Evolutionary conservation across 176 grass and related monocot genomes (phyloP).

Genomic region (Otatea glauca): DNA sequence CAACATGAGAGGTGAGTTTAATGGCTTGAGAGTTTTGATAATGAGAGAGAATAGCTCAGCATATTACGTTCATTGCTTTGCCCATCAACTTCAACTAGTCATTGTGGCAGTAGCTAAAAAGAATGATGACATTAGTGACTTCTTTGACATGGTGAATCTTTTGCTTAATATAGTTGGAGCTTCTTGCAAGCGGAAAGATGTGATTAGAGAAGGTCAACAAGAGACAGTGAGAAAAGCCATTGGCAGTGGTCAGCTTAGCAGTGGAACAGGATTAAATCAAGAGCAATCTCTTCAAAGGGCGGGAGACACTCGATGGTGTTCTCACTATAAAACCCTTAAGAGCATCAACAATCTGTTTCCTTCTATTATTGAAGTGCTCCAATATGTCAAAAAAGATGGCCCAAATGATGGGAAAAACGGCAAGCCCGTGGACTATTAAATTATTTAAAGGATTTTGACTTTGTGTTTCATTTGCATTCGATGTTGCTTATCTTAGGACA

Average conservation of each 20-base stretch:
- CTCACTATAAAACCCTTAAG: no score
- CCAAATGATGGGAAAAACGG: neutral
- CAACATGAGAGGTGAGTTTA: no score
- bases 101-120: conserved; percentile 18
- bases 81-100: neutral
- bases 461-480: no score
- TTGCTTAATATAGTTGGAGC: neutral
- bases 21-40: no score
- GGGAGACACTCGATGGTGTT: neutral
- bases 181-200: conserved; percentile 19
- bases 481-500: no score
- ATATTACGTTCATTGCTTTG: no score
- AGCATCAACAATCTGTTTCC: no score
- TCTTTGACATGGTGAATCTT: conserved; percentile 30
- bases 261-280: conserved; percentile 14
- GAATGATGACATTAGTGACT: conserved; percentile 29
- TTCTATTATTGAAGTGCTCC: no score
- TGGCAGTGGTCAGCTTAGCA: neutral
- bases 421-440: no score
- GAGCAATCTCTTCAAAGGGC: neutral
- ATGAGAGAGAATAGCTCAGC: no score
- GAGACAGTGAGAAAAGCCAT: neutral
- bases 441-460: no score
- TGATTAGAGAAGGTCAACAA: conserved; percentile 16
- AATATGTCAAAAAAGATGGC: no score